Conservation (phyloP, 1,284 basidiomycete genomes). For the Tilletia indica region DNA sequence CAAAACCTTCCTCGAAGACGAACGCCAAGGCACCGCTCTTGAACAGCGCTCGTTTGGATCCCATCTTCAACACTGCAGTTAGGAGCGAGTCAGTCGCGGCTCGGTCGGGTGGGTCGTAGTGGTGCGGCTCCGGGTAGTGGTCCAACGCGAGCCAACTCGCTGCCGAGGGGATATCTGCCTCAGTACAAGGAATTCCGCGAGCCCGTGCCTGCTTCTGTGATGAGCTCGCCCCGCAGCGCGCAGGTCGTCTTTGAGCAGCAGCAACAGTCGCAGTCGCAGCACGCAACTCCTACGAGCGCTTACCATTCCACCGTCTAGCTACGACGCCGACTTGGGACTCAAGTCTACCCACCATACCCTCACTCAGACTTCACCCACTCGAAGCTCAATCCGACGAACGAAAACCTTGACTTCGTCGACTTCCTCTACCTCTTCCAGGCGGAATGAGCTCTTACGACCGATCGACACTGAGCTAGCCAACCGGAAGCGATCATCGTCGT, state of each 20-base stretch:
- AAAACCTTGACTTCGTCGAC: neutral
- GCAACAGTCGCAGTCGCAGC: too few species aligned
- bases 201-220: neutral
- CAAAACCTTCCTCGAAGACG: too few species aligned
- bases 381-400: too few species aligned
- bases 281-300: too few species aligned
- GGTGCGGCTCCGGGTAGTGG: neutral
- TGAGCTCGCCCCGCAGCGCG: neutral
- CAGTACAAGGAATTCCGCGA: constrained; percentile 17
- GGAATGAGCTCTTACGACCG: neutral
- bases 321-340: too few species aligned
- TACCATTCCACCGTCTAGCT: too few species aligned
- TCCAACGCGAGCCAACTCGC: constrained; percentile 4
- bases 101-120: neutral
- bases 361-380: neutral
- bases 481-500: neutral
- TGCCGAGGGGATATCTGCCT: constrained; percentile 5
- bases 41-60: neutral
- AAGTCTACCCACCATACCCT: neutral
- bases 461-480: constrained; percentile 13
- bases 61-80: neutral
- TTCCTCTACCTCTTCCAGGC: neutral
- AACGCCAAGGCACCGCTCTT: too few species aligned
- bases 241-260: too few species aligned
- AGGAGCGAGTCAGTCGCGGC: neutral